Conservation (phyloP, 179 eudicot genomes). For the Beta macrorhiza region DNA sequence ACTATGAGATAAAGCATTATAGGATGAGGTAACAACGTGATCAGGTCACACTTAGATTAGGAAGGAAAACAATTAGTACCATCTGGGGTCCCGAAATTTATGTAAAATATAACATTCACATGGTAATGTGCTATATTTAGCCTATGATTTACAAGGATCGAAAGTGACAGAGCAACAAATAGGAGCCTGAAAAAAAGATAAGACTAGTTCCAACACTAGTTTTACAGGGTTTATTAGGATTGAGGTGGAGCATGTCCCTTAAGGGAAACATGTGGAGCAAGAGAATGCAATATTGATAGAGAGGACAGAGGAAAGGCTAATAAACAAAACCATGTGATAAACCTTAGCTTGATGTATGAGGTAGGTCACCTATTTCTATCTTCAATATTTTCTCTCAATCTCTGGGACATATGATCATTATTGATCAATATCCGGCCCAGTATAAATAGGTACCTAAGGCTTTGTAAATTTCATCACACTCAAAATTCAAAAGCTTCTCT, state of each 20-base stretch:
- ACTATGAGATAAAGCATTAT: background rate
- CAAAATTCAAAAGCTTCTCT: constrained; percentile 4
- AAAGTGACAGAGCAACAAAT: constrained; percentile 1
- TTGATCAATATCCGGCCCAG: constrained; percentile 22
- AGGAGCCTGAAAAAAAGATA: background rate
- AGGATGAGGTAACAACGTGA: background rate
- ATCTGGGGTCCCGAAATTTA: background rate
- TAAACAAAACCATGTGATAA: background rate
- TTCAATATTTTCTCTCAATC: background rate
- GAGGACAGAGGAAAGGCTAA: background rate
- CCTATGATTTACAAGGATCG: background rate
- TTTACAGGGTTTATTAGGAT: background rate
- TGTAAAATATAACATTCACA: background rate
- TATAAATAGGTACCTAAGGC: constrained; percentile 17
- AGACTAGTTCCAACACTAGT: background rate
- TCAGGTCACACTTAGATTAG: background rate
- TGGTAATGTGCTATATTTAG: background rate
- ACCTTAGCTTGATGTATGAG: background rate
- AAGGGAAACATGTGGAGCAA: background rate
- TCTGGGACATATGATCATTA: constrained; percentile 28
- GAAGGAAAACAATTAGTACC: background rate
- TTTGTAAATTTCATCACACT: constrained; percentile 5
- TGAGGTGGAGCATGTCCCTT: no score
- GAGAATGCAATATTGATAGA: background rate
- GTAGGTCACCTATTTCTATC: background rate